Percentiles rank a stretch among this genome's conserved stretches.
Evolutionary conservation across 2,329 filamentous ascomycete genomes (phyloP).

Genomic region (Fusarium phyllophilum): DNA sequence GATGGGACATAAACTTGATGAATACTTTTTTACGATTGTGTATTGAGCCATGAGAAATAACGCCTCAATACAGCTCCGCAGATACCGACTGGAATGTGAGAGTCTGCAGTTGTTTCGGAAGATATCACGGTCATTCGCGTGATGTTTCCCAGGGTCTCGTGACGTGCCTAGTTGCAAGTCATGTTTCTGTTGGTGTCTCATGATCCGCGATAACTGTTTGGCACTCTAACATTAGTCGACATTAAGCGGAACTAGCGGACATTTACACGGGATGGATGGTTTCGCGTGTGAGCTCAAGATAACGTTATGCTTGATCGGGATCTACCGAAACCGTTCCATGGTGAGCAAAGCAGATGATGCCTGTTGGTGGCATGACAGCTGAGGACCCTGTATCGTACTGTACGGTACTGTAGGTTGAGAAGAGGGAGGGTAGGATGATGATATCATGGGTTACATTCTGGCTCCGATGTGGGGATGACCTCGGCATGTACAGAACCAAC

Average conservation of each 20-base stretch:
- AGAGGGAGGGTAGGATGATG: constrained; percentile 40
- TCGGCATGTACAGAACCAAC: constrained; percentile 4
- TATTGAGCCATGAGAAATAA: constrained; percentile 8
- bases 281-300: constrained; percentile 3
- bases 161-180: constrained; percentile 15
- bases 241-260: constrained; percentile 12
- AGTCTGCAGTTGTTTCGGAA: constrained; percentile 19
- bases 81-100: constrained; percentile 9
- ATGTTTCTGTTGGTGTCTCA: constrained; percentile 23
- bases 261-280: not conserved
- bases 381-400: not conserved
- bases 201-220: not conserved
- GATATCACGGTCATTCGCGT: constrained; percentile 9
- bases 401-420: not conserved
- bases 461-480: constrained; percentile 25
- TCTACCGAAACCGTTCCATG: constrained; percentile 24
- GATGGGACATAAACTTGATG: not conserved
- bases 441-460: constrained; percentile 40
- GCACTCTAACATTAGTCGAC: not conserved
- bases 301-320: constrained; percentile 28
- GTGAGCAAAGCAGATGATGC: constrained; percentile 35
- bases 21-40: not conserved
- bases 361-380: constrained; percentile 39
- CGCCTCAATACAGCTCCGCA: not conserved
- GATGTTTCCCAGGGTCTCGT: constrained; percentile 24